These are phyloP conservation scores for Moesziomyces antarcticus DNA, from an alignment of 1,284 basidiomycete species.

Conservation along the genomic window DNA sequence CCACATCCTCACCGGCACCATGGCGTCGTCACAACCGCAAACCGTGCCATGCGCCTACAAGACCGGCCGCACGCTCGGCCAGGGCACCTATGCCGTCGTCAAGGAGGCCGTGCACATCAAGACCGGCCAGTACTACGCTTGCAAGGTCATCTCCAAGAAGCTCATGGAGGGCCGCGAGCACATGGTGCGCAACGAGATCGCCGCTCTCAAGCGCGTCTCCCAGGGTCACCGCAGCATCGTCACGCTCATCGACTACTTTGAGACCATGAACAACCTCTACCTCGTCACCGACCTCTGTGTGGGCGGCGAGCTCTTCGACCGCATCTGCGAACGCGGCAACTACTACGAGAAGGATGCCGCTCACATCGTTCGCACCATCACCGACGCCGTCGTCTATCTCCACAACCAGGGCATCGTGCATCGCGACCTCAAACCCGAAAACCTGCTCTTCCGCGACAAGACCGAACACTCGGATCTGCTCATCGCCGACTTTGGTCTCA, in stretches of 20 bases:
- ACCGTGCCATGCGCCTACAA: slow-evolving; percentile 67
- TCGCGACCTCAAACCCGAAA: slow-evolving; percentile 96
- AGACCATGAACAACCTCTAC: slow-evolving; percentile 87
- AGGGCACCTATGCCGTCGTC: slow-evolving; percentile 89
- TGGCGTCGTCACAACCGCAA: slow-evolving; percentile 43
- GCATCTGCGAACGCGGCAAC: slow-evolving; percentile 96
- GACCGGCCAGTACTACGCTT: slow-evolving; percentile 73
- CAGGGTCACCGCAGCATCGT: slow-evolving; percentile 81
- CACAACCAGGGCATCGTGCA: slow-evolving; percentile 96
- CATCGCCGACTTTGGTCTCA: slow-evolving; percentile 95
- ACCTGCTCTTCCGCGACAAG: slow-evolving; percentile 89
- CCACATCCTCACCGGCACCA: not conserved
- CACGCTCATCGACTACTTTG: slow-evolving; percentile 92
- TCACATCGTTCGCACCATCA: slow-evolving; percentile 85
- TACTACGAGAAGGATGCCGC: slow-evolving; percentile 98
- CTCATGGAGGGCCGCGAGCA: slow-evolving; percentile 79
- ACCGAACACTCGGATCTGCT: slow-evolving; percentile 93
- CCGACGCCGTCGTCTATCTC: slow-evolving; percentile 88
- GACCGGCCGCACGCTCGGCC: slow-evolving; percentile 72
- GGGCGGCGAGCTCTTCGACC: slow-evolving; percentile 96
- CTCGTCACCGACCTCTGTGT: slow-evolving; percentile 97
- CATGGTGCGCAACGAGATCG: slow-evolving; percentile 92
- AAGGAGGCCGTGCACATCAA: slow-evolving; percentile 96
- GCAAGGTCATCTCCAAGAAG: slow-evolving; percentile 82
- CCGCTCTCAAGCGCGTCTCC: slow-evolving; percentile 92